These are phyloP conservation scores for Pichia rugopelliculosa DNA, from an alignment of 805 yeast genomes.

Conservation along the genomic window DNA sequence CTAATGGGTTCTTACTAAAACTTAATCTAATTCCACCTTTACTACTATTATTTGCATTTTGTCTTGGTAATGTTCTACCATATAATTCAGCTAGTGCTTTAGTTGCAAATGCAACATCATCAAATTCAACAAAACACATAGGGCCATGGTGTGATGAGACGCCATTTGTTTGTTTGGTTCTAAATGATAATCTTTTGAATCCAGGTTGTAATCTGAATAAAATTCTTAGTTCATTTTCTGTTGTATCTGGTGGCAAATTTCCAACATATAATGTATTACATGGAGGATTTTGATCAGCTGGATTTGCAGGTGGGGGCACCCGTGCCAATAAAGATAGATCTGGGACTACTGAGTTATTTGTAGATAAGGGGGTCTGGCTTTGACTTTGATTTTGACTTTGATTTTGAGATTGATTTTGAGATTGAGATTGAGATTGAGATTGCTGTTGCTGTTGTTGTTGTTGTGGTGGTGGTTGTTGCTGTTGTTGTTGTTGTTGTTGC, in stretches of 20 bases:
- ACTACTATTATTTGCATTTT: conserved; percentile 36
- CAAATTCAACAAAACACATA: conserved; percentile 99
- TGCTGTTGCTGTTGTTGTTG: conserved; percentile 8
- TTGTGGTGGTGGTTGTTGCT: conserved; percentile 8
- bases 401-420: conserved; percentile 6
- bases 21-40: conserved; percentile 95
- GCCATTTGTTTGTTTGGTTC: conserved; percentile 51
- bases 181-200: conserved; percentile 83
- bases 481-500: conserved; percentile 7
- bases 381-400: conserved; percentile 2
- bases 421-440: conserved; percentile 8
- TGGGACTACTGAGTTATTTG: conserved; percentile 28
- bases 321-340: conserved; percentile 69
- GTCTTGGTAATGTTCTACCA: conserved; percentile 84
- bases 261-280: conserved; percentile 97
- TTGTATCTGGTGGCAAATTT: conserved; percentile 93
- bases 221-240: conserved; percentile 84
- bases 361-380: not conserved
- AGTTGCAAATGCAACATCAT: conserved; percentile 90
- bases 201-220: conserved; percentile 86
- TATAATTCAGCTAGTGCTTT: conserved; percentile 89
- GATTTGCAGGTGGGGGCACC: conserved; percentile 90
- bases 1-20: conserved; percentile 93
- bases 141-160: conserved; percentile 71
- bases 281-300: conserved; percentile 98